phyloP scores from a whole-genome alignment of 2,329 filamentous ascomycete genomes.

The Diplodia mutila region DNA sequence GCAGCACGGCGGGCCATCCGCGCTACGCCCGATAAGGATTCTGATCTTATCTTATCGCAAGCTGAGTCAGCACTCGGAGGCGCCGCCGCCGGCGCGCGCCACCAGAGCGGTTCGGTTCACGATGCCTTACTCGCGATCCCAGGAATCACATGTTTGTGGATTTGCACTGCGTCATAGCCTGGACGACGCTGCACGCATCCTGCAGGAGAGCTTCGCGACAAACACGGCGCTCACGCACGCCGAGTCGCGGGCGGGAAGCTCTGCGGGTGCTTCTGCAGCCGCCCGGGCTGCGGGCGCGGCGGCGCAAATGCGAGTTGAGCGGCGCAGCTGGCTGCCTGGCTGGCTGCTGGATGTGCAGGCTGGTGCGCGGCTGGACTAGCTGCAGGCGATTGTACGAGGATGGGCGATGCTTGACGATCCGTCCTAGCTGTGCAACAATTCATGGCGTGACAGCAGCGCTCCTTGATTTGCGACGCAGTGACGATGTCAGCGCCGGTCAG shows the following conservation, averaged over 20 bases:
- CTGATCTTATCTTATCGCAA: background rate
- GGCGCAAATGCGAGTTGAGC: background rate
- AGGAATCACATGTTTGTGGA: conserved; percentile 13
- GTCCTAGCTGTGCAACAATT: conserved; percentile 1
- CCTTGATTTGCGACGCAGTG: conserved; percentile 12
- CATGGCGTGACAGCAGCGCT: conserved; percentile 17
- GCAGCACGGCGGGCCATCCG: background rate
- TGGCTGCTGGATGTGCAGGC: conserved; percentile 6
- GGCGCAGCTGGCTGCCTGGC: background rate
- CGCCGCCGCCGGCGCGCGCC: background rate
- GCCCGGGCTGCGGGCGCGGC: background rate
- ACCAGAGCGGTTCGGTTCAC: conserved; percentile 12
- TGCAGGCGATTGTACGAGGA: conserved; percentile 11
- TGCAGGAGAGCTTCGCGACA: conserved; percentile 12
- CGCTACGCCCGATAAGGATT: background rate
- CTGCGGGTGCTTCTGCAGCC: conserved; percentile 1
- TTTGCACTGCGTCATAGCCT: conserved; percentile 8
- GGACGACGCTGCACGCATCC: conserved; percentile 13
- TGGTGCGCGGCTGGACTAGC: conserved; percentile 16
- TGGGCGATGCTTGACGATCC: conserved; percentile 19
- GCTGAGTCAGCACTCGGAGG: background rate
- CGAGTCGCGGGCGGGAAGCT: conserved; percentile 10
- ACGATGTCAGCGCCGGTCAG: conserved; percentile 13
- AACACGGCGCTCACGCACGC: conserved; percentile 1
- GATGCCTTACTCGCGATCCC: conserved; percentile 6